Percentiles rank a stretch among this genome's conserved stretches.
phyloP scores from a whole-genome alignment of 148 eudicot species.

The Mesembryanthemum crystallinum region DNA sequence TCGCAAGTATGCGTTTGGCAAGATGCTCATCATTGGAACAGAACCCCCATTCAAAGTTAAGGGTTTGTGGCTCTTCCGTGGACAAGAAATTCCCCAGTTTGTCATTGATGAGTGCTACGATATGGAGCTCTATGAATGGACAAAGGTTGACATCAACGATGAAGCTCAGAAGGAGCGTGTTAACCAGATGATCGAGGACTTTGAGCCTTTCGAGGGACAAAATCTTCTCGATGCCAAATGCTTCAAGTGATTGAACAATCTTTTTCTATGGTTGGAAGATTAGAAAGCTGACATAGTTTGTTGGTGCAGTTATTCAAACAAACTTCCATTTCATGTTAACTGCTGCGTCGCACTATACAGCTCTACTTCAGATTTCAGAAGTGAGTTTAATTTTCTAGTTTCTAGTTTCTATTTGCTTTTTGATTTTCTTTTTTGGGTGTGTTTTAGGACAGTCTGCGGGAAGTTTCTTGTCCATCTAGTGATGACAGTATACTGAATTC shows the following conservation, averaged over 20 bases:
- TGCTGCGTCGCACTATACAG: too few species aligned
- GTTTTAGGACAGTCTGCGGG: too few species aligned
- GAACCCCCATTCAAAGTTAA: constrained; percentile 42
- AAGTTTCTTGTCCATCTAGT: too few species aligned
- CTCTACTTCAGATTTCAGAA: too few species aligned
- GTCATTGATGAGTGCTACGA: constrained; percentile 48
- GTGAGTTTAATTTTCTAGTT: too few species aligned
- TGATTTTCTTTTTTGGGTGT: too few species aligned
- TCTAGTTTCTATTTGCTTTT: too few species aligned
- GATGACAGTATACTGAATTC: too few species aligned
- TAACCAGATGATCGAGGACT: constrained; percentile 49
- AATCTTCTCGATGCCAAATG: constrained; percentile 43
- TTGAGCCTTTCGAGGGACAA: constrained; percentile 47
- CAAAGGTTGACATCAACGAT: constrained; percentile 37
- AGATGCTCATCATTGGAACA: constrained; percentile 43
- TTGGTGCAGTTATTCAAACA: background rate
- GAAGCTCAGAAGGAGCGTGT: constrained; percentile 46
- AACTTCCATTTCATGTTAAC: too few species aligned
- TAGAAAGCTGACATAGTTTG: background rate
- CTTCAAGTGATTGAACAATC: constrained; percentile 31
- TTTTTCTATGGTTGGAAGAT: background rate
- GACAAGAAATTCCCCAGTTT: constrained; percentile 42
- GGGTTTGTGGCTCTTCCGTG: constrained; percentile 53
- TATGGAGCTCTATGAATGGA: constrained; percentile 50
- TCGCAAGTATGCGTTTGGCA: constrained; percentile 48